Conservation (phyloP, 257 asterid species). For the Capsicum pubescens region DNA sequence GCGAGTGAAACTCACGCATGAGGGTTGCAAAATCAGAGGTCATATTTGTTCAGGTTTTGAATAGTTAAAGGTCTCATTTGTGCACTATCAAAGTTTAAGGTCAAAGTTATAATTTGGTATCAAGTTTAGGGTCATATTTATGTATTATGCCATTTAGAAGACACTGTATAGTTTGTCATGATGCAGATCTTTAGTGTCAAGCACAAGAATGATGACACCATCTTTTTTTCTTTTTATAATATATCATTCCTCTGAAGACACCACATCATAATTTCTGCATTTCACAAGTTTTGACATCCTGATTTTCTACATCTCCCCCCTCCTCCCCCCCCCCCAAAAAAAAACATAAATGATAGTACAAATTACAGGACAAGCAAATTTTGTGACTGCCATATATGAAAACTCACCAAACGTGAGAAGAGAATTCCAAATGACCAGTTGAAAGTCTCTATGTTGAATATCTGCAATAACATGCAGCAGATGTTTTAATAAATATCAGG, state of each 20-base stretch:
- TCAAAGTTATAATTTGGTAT: too few species aligned
- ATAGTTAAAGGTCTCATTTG: too few species aligned
- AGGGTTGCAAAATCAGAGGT: too few species aligned
- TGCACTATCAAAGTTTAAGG: too few species aligned
- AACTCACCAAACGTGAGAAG: conserved; percentile 93
- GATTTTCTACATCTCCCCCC: background rate
- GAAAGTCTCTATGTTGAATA: conserved; percentile 83
- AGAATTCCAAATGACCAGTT: conserved; percentile 94
- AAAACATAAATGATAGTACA: background rate
- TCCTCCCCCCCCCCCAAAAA: too few species aligned
- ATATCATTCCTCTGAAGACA: conserved; percentile 1
- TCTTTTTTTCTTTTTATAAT: background rate
- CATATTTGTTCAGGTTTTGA: too few species aligned
- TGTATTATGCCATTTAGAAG: background rate
- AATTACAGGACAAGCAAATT: conserved; percentile 11
- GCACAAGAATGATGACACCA: background rate
- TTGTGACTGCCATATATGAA: background rate
- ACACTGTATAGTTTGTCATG: background rate
- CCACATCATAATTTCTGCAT: background rate
- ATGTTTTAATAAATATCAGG: conserved; percentile 2
- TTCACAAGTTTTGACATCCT: background rate
- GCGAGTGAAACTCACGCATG: too few species aligned
- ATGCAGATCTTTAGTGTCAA: background rate
- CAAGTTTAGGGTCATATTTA: too few species aligned
- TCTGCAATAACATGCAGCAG: conserved; percentile 53